phyloP scores from a whole-genome alignment of 768 basidiomycete genomes.

The Xerocomus brunneocitrinus region DNA sequence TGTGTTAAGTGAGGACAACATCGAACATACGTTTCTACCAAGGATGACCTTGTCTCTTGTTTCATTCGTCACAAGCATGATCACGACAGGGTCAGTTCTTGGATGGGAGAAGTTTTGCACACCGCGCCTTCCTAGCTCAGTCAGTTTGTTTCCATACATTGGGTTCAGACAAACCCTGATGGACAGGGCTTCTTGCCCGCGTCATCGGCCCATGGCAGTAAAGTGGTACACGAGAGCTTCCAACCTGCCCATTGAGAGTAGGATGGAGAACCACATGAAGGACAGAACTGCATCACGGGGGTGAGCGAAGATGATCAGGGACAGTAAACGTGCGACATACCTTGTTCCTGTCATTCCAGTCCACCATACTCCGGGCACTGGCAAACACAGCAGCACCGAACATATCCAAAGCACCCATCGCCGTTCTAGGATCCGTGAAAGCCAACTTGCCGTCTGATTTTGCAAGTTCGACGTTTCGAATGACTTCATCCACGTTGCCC shows the following conservation, averaged over 20 bases:
- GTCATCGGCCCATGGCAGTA: slow-evolving; percentile 73
- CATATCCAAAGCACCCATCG: slow-evolving; percentile 51
- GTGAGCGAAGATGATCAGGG: not conserved
- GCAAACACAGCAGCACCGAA: slow-evolving; percentile 78
- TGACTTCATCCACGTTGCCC: slow-evolving; percentile 38
- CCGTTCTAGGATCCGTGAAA: slow-evolving; percentile 65
- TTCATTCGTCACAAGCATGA: slow-evolving; percentile 82
- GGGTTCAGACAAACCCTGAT: slow-evolving; percentile 52
- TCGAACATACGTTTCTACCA: slow-evolving; percentile 67
- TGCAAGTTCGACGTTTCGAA: slow-evolving; percentile 35
- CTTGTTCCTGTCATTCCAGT: slow-evolving; percentile 92
- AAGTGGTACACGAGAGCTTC: slow-evolving; percentile 79
- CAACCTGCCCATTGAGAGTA: slow-evolving; percentile 94
- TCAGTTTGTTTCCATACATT: slow-evolving; percentile 4
- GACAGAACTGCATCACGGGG: slow-evolving; percentile 64
- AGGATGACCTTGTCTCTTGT: slow-evolving; percentile 80
- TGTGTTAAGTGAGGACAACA: not conserved
- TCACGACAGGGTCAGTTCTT: slow-evolving; percentile 84
- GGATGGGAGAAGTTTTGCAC: slow-evolving; percentile 85
- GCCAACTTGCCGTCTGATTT: slow-evolving; percentile 38
- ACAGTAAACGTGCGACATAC: slow-evolving; percentile 32
- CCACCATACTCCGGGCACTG: slow-evolving; percentile 72
- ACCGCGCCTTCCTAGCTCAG: slow-evolving; percentile 53
- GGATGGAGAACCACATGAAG: slow-evolving; percentile 75
- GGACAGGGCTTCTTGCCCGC: slow-evolving; percentile 61